Base-by-base conservation (phyloP, 805 yeast species). In the Groenewaldozyma salmanticensis region DNA sequence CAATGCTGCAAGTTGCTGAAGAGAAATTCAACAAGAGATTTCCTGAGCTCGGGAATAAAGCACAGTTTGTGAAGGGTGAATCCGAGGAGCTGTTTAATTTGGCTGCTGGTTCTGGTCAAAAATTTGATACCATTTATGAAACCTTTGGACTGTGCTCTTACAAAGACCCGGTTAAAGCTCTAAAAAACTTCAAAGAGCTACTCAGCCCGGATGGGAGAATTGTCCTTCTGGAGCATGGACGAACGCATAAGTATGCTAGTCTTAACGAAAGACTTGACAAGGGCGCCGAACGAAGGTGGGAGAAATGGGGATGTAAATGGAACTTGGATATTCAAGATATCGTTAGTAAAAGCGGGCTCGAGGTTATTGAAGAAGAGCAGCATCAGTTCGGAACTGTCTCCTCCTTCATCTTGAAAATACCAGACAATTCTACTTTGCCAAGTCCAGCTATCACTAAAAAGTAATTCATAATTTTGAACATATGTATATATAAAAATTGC, bases 291-390 rank as follows among this genome's bases (percentile, higher is more conserved):
- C 74, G 76, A 51, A 79, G 96, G 61, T 74, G 88, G 64, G 75
- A 81, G 44, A 77, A 80, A 2, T 92, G 97, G 96, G 98, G 96
- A 1, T 92, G 98, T 61, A 70, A 97, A 55, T 92, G 97, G 96
- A 92, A 92, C 57, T 66, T 92, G 48, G 97, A 92, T 57, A 84
- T 92, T 50, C 94, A 88, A 19, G 94, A 81, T 52, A 68, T 92
- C 32, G 71, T 92, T 21, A 88, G 82, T 56, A 77, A 77, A 44
- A 79, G 94, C 4, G 95, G 94, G 0, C 67, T 92, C 42, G 88
- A 82, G 49, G 73, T 92, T 34, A 84, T 87, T 2, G 78, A 76
- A 50, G 90, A 84, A 53, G 76, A 75, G 47, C 69, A 95, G 49
- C 77, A 77, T 17, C 96, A 92, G 63, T 71, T 92, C 46, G 97